These are phyloP conservation scores for Lolium rigidum DNA, from an alignment of 176 grass and related monocot genomes.

Conservation along the genomic window DNA sequence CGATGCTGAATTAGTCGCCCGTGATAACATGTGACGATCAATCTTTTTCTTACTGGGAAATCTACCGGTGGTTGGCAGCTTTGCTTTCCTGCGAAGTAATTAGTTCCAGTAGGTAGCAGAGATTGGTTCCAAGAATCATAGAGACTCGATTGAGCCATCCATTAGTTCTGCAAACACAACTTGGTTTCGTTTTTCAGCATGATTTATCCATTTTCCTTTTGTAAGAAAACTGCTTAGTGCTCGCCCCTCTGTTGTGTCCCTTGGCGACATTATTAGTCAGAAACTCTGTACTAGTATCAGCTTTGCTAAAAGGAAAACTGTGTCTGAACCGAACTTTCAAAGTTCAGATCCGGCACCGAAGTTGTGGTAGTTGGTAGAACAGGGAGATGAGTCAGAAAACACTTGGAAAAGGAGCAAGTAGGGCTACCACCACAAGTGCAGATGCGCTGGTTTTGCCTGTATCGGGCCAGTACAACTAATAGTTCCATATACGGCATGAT, in stretches of 20 bases:
- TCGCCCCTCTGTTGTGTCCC: not conserved
- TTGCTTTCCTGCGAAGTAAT: slow-evolving; percentile 16
- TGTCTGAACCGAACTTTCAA: not conserved
- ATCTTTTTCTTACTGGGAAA: no score
- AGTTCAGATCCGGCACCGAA: not conserved
- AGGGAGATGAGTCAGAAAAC: not conserved
- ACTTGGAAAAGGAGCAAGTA: not conserved
- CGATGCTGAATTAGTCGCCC: no score
- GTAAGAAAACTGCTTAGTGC: not conserved
- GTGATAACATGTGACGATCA: not conserved
- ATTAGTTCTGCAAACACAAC: not conserved
- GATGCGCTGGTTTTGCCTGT: slow-evolving; percentile 7
- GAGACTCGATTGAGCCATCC: not conserved
- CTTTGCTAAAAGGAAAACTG: not conserved
- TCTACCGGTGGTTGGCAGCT: no score
- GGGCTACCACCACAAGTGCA: not conserved
- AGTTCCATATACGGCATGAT: not conserved
- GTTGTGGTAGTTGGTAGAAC: not conserved
- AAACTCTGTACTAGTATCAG: not conserved
- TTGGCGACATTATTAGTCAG: not conserved
- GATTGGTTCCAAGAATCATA: not conserved
- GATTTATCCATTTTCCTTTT: no score
- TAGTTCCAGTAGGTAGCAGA: not conserved
- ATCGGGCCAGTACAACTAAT: not conserved
- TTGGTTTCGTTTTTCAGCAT: not conserved